Conservation (phyloP, 495 filamentous ascomycete genomes). For the Aspergillus sparsus region DNA sequence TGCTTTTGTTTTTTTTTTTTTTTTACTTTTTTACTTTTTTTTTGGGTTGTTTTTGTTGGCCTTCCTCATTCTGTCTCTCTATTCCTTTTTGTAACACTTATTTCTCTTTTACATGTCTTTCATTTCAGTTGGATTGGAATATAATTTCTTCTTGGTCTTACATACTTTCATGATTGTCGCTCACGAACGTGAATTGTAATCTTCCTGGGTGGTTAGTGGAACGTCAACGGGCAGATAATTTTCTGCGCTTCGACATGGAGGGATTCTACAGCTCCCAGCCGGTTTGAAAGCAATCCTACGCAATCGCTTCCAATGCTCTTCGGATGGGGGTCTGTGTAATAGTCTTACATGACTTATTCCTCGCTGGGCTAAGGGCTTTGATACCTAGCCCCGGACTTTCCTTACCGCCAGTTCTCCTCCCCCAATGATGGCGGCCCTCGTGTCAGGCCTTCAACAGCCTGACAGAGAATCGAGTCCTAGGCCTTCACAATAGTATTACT, state of each 20-base stretch:
- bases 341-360: conserved; percentile 15
- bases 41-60: conserved; percentile 1
- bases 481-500: conserved; percentile 20
- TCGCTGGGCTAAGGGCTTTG: conserved; percentile 22
- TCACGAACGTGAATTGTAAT: conserved; percentile 4
- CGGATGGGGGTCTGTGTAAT: conserved; percentile 16
- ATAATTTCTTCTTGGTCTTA: conserved; percentile 1
- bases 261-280: neutral
- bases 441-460: conserved; percentile 18
- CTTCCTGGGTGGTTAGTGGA: neutral
- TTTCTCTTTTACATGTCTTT: neutral
- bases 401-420: conserved; percentile 30
- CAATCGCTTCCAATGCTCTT: conserved; percentile 11
- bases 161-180: conserved; percentile 1
- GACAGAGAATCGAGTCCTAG: conserved; percentile 15
- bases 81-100: neutral
- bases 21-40: neutral
- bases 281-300: conserved; percentile 12
- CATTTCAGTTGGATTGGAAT: neutral
- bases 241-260: conserved; percentile 4
- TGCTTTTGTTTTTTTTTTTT: conserved; percentile 6
- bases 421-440: conserved; percentile 24
- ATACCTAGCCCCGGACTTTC: conserved; percentile 18
- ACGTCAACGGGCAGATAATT: neutral
- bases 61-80: neutral